Conservation (phyloP, 2,329 filamentous ascomycete species). For the Coniochaeta hoffmannii region DNA sequence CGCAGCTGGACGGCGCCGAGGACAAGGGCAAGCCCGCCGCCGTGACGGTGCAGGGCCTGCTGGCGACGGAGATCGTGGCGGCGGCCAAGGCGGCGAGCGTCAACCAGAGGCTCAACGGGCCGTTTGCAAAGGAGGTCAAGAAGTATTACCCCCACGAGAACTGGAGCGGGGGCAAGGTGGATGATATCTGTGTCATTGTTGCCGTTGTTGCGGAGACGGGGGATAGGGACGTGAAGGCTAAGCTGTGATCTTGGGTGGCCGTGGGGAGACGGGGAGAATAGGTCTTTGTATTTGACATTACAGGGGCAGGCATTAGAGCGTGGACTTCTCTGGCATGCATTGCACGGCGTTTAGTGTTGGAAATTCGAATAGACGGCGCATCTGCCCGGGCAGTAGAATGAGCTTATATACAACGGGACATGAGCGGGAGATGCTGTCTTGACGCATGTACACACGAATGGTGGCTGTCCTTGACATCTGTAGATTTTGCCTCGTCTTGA, state of each 20-base stretch:
- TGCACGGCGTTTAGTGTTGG: neutral
- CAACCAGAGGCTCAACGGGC: constrained; percentile 76
- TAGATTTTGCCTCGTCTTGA: neutral
- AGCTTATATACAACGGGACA: too few relatives aligned
- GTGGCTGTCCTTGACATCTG: too few relatives aligned
- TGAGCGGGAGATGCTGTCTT: too few relatives aligned
- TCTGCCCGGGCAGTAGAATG: neutral
- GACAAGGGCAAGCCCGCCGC: constrained; percentile 4
- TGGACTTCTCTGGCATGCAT: neutral
- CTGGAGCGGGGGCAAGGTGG: constrained; percentile 88
- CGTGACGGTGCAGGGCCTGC: constrained; percentile 62
- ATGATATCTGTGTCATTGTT: constrained; percentile 88
- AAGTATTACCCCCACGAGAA: constrained; percentile 78
- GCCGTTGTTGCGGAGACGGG: constrained; percentile 64
- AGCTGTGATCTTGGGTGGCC: constrained; percentile 16
- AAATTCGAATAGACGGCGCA: neutral
- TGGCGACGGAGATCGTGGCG: constrained; percentile 72
- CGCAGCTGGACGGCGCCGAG: constrained; percentile 35
- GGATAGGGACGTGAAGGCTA: constrained; percentile 16
- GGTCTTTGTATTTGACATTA: neutral
- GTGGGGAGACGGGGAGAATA: constrained; percentile 4
- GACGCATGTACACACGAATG: too few relatives aligned
- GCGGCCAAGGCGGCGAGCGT: constrained; percentile 81
- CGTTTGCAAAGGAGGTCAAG: constrained; percentile 92
- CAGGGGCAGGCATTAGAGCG: neutral